A percentile compares a stretch with the other conserved stretches of the same genome.
Conservation (phyloP, 192 early-diverging fungal genomes). For the Powellomyces hirtus region DNA sequence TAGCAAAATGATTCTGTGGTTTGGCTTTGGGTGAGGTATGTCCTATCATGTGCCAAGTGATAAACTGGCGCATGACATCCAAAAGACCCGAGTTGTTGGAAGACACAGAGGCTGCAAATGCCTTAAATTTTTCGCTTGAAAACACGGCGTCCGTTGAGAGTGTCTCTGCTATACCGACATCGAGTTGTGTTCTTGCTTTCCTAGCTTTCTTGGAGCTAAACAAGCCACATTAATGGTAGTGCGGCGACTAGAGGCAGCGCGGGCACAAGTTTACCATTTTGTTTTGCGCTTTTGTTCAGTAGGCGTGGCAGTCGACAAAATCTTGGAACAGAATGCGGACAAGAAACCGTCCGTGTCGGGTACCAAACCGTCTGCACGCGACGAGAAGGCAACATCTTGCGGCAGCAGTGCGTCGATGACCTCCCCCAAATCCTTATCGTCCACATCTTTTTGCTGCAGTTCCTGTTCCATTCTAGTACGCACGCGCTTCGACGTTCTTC, state of each 20-base stretch:
- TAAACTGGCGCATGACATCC: conserved; percentile 4
- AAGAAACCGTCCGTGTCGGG: neutral
- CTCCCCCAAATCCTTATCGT: neutral
- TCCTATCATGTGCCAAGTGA: conserved; percentile 5
- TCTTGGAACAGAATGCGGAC: neutral
- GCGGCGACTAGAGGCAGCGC: no score
- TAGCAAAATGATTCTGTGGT: neutral
- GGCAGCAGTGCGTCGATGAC: conserved; percentile 8
- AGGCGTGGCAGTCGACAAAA: neutral
- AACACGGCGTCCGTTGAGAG: no score
- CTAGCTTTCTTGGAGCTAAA: no score
- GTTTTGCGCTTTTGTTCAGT: neutral
- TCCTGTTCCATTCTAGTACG: conserved; percentile 15
- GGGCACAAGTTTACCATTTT: neutral
- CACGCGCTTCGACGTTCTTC: conserved; percentile 19
- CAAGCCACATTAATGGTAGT: no score
- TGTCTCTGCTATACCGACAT: no score
- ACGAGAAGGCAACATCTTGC: neutral
- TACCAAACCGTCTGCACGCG: neutral
- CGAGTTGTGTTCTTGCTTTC: no score
- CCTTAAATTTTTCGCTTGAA: no score
- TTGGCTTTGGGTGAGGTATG: neutral
- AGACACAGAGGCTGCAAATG: neutral
- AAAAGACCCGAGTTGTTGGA: conserved; percentile 3
- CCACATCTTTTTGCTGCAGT: conserved; percentile 16